Conservation (phyloP, 2,329 filamentous ascomycete species). For the Volutella citrinella region DNA sequence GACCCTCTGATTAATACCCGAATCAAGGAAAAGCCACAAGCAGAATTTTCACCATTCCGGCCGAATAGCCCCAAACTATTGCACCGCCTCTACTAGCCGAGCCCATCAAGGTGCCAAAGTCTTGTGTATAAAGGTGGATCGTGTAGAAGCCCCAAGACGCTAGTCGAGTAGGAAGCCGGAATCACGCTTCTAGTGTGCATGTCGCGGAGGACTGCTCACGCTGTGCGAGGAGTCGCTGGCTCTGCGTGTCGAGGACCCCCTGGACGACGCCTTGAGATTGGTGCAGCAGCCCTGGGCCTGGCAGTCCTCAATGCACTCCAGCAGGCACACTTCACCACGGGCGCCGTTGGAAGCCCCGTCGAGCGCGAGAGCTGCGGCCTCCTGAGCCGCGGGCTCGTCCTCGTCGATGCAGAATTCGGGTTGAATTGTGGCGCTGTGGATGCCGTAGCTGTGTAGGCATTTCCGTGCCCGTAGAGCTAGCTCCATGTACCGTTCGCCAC, state of each 20-base stretch:
- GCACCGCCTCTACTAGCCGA: too few species aligned
- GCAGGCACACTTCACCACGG: conserved; percentile 41
- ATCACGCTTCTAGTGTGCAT: too few species aligned
- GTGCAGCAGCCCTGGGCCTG: conserved; percentile 31
- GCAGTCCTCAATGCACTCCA: conserved; percentile 44
- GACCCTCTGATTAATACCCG: too few species aligned
- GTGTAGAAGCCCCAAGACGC: too few species aligned
- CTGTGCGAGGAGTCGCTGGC: conserved; percentile 32
- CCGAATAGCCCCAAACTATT: too few species aligned
- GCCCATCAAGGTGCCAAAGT: too few species aligned
- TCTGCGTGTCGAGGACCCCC: conserved; percentile 33
- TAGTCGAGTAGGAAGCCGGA: too few species aligned
- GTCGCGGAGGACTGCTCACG: conserved; percentile 13
- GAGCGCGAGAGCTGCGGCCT: conserved; percentile 32
- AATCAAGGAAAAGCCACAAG: too few species aligned
- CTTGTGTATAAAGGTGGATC: too few species aligned
- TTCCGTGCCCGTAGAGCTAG: conserved; percentile 78
- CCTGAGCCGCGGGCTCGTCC: conserved; percentile 38
- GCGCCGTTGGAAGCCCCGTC: conserved; percentile 31
- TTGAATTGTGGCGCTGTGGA: conserved; percentile 96
- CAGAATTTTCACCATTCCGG: too few species aligned
- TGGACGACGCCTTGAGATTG: conserved; percentile 28
- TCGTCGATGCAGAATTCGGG: conserved; percentile 73
- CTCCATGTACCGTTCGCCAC: conserved; percentile 81
- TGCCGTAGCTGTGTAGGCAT: conserved; percentile 92